Evolutionary conservation across 2,329 filamentous ascomycete genomes (phyloP).

Genomic region (Alternaria hordeiaustralica): DNA sequence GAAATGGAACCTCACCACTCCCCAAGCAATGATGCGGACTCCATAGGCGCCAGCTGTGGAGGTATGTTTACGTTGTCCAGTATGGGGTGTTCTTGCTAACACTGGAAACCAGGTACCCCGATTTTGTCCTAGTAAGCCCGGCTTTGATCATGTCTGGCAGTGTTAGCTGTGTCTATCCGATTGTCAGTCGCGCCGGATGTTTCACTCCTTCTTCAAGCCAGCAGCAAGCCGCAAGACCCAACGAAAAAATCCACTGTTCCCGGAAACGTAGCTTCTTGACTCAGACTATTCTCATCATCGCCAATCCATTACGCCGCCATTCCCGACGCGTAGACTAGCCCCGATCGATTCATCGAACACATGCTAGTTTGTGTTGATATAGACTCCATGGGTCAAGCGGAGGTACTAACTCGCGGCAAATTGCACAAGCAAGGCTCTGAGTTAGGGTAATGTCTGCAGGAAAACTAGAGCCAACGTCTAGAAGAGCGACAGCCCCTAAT

Average conservation of each 20-base stretch:
- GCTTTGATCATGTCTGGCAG: not conserved
- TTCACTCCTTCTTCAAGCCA: not conserved
- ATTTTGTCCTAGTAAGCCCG: not conserved
- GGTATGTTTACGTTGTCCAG: not conserved
- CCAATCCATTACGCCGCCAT: not conserved
- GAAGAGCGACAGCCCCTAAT: too few species aligned
- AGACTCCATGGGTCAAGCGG: not conserved
- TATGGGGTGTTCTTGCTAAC: not conserved
- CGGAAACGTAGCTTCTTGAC: not conserved
- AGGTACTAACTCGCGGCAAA: not conserved
- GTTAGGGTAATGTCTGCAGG: not conserved
- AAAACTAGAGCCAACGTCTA: too few species aligned
- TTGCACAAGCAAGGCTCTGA: not conserved
- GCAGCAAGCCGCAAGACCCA: not conserved
- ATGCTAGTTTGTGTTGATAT: not conserved
- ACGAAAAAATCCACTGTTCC: not conserved
- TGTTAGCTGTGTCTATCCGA: not conserved
- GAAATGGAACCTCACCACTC: not conserved
- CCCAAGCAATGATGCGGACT: not conserved
- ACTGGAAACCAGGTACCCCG: not conserved
- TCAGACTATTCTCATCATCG: not conserved
- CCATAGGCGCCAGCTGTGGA: not conserved
- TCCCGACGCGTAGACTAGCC: not conserved
- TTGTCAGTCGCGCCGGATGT: not conserved
- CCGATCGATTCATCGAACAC: not conserved